Conservation (phyloP, 1,284 basidiomycete genomes). For the Sporisorium scitamineum region DNA sequence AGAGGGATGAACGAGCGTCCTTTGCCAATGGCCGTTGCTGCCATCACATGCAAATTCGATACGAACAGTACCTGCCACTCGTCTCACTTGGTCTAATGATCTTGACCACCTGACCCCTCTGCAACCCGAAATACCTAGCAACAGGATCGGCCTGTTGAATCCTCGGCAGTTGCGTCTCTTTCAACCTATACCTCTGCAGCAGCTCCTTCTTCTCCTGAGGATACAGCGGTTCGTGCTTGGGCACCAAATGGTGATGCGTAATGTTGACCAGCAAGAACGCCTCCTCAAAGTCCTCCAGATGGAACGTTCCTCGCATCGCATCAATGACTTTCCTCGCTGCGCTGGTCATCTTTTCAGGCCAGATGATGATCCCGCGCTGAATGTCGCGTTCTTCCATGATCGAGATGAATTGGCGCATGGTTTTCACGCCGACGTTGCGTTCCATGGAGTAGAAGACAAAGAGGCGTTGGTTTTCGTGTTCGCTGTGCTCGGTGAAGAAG, state of each 20-base stretch:
- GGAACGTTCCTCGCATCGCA: conserved; percentile 77
- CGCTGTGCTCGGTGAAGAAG: conserved; percentile 61
- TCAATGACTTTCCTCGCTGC: conserved; percentile 82
- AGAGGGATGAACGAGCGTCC: no score
- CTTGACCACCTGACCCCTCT: conserved; percentile 96
- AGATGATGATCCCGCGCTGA: conserved; percentile 91
- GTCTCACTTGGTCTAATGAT: conserved; percentile 96
- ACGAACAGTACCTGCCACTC: conserved; percentile 91
- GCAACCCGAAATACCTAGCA: conserved; percentile 94
- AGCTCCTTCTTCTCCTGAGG: conserved; percentile 87
- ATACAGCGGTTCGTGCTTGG: conserved; percentile 88
- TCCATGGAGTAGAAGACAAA: conserved; percentile 84
- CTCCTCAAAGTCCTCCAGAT: conserved; percentile 96
- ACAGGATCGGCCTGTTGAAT: conserved; percentile 97
- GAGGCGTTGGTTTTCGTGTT: conserved; percentile 79
- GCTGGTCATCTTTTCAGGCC: conserved; percentile 94
- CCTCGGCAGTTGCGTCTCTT: conserved; percentile 96
- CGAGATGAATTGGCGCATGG: conserved; percentile 67
- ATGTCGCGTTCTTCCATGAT: conserved; percentile 77
- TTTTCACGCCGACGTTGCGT: conserved; percentile 66
- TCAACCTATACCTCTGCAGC: conserved; percentile 92
- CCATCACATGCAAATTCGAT: conserved; percentile 79
- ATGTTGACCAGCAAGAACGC: conserved; percentile 97
- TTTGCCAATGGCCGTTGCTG: no score
- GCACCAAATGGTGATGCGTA: conserved; percentile 90